Evolutionary conservation across 768 basidiomycete genomes (phyloP), one percentile per base, ranked within the genome.

Genomic region (Russula compacta): DNA sequence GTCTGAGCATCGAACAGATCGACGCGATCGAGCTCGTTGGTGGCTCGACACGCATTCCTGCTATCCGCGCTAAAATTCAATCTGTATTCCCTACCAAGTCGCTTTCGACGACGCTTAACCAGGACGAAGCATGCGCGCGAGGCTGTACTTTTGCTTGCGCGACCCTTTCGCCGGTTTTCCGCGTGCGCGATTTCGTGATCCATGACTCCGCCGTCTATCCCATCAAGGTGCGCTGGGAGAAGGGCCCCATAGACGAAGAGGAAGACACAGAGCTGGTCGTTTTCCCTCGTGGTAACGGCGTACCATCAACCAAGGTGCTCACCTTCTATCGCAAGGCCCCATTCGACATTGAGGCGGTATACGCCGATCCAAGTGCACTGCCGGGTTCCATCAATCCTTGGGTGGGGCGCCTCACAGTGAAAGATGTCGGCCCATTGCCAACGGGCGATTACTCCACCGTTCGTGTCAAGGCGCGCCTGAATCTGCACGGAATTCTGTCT

Each of bases 81-180:
- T 78, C 82, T 36, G 87, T 84, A 64, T 94, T 97, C 76, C 77
- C 78, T 40, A 89, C 88, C 56, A 93, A 93, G 75, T 59, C 75
- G n/a, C 86, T 98, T 66, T 89, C 83, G 17, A 87, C 87, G 67
- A 98, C 97, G 36, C 85, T 95, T 71, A 99, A 98, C 80, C 92
- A 95, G 77, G 97, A 98, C 67, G 97, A 98, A 77, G 95, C 97
- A 61, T 81, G 94, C 67, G 93, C 92, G 9, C 91, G 95, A 48
- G 97, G 95, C 44, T 90, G 94, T 53, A 98, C 97, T 58, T 97
- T 99, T 73, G 85, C 93, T 40, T 98, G 95, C 71, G 95, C 97
- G 33, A 92, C 92, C 79, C 87, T 97, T 66, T 97, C 94, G 36
- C 97, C 97, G 67, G 86, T 94, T 55, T 99, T 98, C 89, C 89